Evolutionary conservation across 2,329 filamentous ascomycete species (phyloP).

Genomic region (Microcera coccophila): DNA sequence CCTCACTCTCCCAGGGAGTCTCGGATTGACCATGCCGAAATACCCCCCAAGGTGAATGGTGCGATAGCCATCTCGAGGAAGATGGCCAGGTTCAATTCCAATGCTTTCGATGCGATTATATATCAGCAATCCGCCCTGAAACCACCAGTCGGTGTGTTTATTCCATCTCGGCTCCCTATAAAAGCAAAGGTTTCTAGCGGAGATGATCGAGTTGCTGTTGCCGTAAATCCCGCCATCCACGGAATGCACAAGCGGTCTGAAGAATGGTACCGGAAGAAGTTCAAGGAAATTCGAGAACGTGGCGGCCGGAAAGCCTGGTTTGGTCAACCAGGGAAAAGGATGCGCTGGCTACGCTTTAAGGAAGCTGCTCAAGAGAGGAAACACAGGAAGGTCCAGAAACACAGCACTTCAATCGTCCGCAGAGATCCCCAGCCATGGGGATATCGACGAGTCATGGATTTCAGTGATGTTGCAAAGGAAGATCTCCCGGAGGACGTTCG

Average conservation of each 20-base stretch:
- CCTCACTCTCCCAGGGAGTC: background rate
- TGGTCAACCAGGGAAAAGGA: slow-evolving; percentile 41
- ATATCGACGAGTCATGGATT: slow-evolving; percentile 31
- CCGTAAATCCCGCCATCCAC: slow-evolving; percentile 50
- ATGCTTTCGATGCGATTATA: slow-evolving; percentile 37
- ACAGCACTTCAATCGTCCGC: slow-evolving; percentile 13
- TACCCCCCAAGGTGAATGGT: background rate
- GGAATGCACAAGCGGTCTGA: slow-evolving; percentile 41
- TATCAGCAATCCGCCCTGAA: slow-evolving; percentile 33
- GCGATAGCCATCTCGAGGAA: slow-evolving; percentile 10
- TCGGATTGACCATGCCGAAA: background rate
- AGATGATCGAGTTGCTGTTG: slow-evolving; percentile 38
- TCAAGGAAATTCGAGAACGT: slow-evolving; percentile 46
- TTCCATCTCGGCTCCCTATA: slow-evolving; percentile 4
- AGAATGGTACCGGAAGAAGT: slow-evolving; percentile 46
- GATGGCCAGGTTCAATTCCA: slow-evolving; percentile 19
- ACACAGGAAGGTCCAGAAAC: slow-evolving; percentile 8
- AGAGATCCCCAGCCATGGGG: slow-evolving; percentile 29
- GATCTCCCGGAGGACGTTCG: slow-evolving; percentile 44
- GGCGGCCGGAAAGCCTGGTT: slow-evolving; percentile 49
- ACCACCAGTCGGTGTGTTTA: slow-evolving; percentile 22
- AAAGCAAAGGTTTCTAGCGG: slow-evolving; percentile 10
- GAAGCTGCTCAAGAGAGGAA: slow-evolving; percentile 15
- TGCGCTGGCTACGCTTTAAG: slow-evolving; percentile 30
- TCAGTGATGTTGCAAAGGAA: slow-evolving; percentile 36